Base-by-base conservation (phyloP, 345 rosid species). In the Fremontodendron californicum region DNA sequence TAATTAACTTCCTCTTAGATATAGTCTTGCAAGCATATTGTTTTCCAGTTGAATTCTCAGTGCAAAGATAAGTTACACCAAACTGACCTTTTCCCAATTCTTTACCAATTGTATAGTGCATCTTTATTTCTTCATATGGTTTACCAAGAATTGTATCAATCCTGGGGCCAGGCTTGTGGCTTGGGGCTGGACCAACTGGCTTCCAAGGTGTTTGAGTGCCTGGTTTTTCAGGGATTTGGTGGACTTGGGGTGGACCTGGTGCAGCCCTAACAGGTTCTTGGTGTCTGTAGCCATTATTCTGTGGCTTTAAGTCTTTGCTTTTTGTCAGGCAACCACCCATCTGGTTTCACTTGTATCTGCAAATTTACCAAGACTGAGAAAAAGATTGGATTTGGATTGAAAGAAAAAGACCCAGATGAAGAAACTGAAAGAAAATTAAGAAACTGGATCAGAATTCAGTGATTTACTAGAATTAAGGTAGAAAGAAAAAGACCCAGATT, bases 61-160 rank as follows among this genome's bases (percentile, higher is more conserved):
- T 89, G 71, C 98, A 93, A 0, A 93, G 84, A 82, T 90, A 86
- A 61, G 97, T 93, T n/a, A 92, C 92, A 10, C 99, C 99, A 80
- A 93, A 93, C 49, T 95, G 98, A n/a, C 99, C 99, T 78, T 97
- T 87, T 15, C 99, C 98, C 77, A 95, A 42, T 81, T 90, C 94
- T 77, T 85, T 91, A 13, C 99, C 94, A 64, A 93, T 7, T 2
- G 89, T 78, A 69, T 93, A 95, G 82, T 81, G 84, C 9, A 71
- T 69, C 78, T 57, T 92, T 79, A 95, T 87, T 19, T 95, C 97
- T 49, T 89, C 98, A 78, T 61, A 91, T 61, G 98, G 89, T 71
- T 90, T 95, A 40, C 90, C 97, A 31, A 95, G 85, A 70, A 93
- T 90, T 0, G 97, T 85, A 46, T 85, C 89, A 78, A 74, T 35